phyloP scores from a whole-genome alignment of 2,329 filamentous ascomycete species.

The Elsinoe necatrix region DNA sequence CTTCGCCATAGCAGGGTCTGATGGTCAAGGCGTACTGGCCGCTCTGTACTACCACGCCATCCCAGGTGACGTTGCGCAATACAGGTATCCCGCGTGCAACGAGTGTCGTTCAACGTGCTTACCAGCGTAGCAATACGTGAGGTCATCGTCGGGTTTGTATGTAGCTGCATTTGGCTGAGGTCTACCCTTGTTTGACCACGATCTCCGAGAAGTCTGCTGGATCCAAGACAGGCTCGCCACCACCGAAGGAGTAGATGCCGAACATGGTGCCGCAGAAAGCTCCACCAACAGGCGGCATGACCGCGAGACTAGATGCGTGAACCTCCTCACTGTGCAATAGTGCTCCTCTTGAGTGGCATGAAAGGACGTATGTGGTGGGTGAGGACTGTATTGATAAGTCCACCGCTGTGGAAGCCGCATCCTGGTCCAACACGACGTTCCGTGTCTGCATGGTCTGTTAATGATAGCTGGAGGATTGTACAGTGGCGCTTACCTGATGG shows the following conservation, averaged over 20 bases:
- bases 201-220: background rate
- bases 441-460: no score
- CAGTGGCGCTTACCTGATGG: no score
- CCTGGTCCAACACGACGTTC: no score
- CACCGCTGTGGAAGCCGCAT: background rate
- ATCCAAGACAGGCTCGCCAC: background rate
- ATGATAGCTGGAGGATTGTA: no score
- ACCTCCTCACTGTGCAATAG: background rate
- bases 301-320: constrained; percentile 16
- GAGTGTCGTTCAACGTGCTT: no score
- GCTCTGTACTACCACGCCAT: constrained; percentile 31
- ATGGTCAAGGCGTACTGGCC: constrained; percentile 41
- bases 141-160: no score
- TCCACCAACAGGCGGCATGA: constrained; percentile 16
- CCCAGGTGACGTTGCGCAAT: constrained; percentile 38
- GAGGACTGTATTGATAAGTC: background rate
- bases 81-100: constrained; percentile 32
- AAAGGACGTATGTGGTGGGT: background rate
- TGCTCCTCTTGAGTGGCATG: background rate
- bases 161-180: no score
- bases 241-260: background rate
- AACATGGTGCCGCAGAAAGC: background rate
- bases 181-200: background rate
- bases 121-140: no score
- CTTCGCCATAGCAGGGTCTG: constrained; percentile 38